phyloP scores from a whole-genome alignment of 1,284 basidiomycete species.

The Apiotrichum mycotoxinovorans region DNA sequence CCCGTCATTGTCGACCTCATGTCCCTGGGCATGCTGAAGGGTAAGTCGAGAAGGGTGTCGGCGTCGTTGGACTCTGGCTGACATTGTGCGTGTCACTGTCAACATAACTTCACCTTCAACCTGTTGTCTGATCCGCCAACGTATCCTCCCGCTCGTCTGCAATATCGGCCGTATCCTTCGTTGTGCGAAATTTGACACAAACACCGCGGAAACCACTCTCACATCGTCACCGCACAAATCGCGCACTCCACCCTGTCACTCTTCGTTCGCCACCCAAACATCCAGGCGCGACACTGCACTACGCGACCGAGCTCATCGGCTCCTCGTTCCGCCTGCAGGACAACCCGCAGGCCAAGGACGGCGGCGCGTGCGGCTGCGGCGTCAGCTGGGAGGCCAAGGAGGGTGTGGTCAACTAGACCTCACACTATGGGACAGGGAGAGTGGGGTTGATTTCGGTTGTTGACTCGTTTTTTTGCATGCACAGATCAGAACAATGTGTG shows the following conservation, averaged over 20 bases:
- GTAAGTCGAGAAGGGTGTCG: constrained; percentile 23
- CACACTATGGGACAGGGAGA: background rate
- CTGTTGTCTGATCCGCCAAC: too few relatives aligned
- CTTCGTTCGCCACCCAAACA: too few relatives aligned
- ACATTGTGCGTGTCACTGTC: background rate
- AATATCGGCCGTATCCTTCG: too few relatives aligned
- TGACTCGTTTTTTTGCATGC: background rate
- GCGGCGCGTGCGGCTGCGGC: constrained; percentile 57
- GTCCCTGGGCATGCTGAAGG: constrained; percentile 47
- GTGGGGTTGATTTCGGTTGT: background rate
- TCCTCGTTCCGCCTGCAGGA: constrained; percentile 55
- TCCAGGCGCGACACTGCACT: constrained; percentile 56
- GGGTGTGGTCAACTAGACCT: background rate
- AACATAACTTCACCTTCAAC: background rate
- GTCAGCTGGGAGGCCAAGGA: constrained; percentile 52
- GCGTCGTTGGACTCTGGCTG: too few relatives aligned
- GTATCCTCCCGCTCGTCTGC: too few relatives aligned
- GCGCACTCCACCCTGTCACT: background rate
- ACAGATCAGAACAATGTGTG: too few relatives aligned
- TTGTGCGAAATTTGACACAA: too few relatives aligned
- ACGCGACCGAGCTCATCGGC: constrained; percentile 59
- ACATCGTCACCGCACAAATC: too few relatives aligned
- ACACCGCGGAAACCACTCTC: too few relatives aligned
- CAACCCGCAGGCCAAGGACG: constrained; percentile 56
- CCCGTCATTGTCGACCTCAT: constrained; percentile 47